Base-by-base conservation (phyloP, 2,329 filamentous ascomycete species). In the Dactylonectria macrodidyma region DNA sequence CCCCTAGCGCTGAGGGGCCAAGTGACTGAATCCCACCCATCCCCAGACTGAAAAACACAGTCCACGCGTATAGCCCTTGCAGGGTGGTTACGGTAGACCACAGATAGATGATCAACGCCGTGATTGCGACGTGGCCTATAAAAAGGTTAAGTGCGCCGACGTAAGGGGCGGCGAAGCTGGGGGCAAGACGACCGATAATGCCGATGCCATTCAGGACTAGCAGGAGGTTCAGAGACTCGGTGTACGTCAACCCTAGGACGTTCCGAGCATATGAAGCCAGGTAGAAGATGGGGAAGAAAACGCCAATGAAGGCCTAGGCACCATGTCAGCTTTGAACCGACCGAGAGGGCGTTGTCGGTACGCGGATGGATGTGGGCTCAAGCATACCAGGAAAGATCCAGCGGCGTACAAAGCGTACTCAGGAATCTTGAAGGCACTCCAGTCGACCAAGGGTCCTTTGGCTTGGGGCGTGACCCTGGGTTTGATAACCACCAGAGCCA, bases 1-100 rank as follows among this genome's bases (percentile, higher is more conserved):
- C 41, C 41, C 36, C 41, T 9, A 46, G 41, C 14, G 41, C 41
- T 46, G 41, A 8, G 41, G 41, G 41, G 41, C 41, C 41, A 46
- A 46, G 41, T 46, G 41, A 46, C 41, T 46, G 41, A 46, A 46
- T 46, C 41, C 41, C 41, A 46, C 41, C 41, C 41, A 46, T 46
- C 41, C 8, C 41, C 41, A 46, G 41, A 46, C 41, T 46, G 41
- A 46, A 46, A 46, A 46, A 46, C 41, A 46, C 41, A 46, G 41
- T 46, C 41, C 41, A 46, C 41, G 8, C 41, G 41, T 46, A n/a
- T n/a, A 46, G 41, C 41, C 41, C 41, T 46, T 46, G 41, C 41
- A 46, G 14, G 41, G 41, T 46, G 9, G 41, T 46, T 46, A 46
- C 41, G 41, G 41, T 46, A n/a, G 41, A 46, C 41, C 41, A 46